Conservation (phyloP, 495 filamentous ascomycete species). For the Thozetella sp. region DNA sequence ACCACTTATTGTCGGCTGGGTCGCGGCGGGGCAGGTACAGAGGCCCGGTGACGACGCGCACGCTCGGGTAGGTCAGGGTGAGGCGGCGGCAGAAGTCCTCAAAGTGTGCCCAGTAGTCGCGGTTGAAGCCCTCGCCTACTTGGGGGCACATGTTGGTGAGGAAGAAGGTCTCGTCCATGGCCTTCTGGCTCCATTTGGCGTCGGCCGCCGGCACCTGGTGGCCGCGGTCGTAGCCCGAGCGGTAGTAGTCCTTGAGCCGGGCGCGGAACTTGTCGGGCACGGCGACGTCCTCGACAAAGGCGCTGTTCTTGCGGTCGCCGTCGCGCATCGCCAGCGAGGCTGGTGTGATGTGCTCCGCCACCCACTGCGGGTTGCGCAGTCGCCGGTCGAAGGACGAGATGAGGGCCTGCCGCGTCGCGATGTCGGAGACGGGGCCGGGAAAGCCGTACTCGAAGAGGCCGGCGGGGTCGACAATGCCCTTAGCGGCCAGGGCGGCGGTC, state of each 20-base stretch:
- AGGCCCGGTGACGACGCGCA: constrained; percentile 91
- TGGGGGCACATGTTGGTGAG: constrained; percentile 98
- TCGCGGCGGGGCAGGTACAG: constrained; percentile 86
- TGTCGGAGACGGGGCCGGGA: constrained; percentile 85
- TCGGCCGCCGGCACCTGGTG: constrained; percentile 98
- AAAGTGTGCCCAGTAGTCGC: constrained; percentile 98
- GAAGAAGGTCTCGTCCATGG: constrained; percentile 92
- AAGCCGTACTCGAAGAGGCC: constrained; percentile 97
- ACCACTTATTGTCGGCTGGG: constrained; percentile 84
- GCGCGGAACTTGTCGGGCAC: constrained; percentile 89
- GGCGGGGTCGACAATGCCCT: constrained; percentile 72
- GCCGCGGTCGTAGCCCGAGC: constrained; percentile 94
- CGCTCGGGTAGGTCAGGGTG: constrained; percentile 76
- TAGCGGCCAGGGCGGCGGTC: constrained; percentile 21
- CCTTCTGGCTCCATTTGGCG: constrained; percentile 90
- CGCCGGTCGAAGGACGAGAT: constrained; percentile 90
- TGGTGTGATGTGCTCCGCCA: constrained; percentile 97
- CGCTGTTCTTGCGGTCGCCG: constrained; percentile 82
- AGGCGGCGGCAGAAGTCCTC: constrained; percentile 93
- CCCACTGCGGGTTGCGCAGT: constrained; percentile 91
- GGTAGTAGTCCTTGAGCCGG: constrained; percentile 88
- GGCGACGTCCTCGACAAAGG: constrained; percentile 77
- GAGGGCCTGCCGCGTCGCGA: constrained; percentile 71
- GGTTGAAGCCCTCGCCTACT: constrained; percentile 95
- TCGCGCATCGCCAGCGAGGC: constrained; percentile 71